Evolutionary conservation across 805 yeast species (phyloP), one percentile per base, ranked within the genome.

Genomic region (Zygosaccharomyces rouxii): DNA sequence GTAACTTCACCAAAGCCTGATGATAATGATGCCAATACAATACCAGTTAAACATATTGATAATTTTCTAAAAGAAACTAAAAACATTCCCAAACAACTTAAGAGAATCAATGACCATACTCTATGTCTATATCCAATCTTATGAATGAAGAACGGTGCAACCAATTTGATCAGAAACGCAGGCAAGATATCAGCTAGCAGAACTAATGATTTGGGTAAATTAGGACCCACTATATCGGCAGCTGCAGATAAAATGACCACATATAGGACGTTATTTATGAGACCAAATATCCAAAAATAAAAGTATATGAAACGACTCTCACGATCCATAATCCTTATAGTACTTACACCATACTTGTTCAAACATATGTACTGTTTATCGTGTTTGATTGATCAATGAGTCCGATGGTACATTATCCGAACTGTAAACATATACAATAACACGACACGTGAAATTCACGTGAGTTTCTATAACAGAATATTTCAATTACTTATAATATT

Each of bases 221-320:
- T 57, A 0, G 88, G 79, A 0, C 97, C 96, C 1, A 90, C 97
- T 11, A 92, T 71, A 62, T 92, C 99, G 28, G 88, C 79, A 2
- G 98, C 98, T 0, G 97, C 96, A 0, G 95, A 82, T 11, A 92
- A 71, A 35, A 92, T 90, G 13, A 92, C 92, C 28, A 92, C 97
- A 68, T 90, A 92, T 0, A 92, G 77, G 9, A 92, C 84, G 64
- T 92, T 92, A 68, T 92, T 92, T 31, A 89, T 71, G 9, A 92
- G 76, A 0, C 98, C 99, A 65, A 90, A 88, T 1, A 83, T 59
- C 81, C 92, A 84, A 64, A 90, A 90, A 10, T 86, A 73, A 0
- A 64, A 39, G 57, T 78, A 82, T 5, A 72, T 44, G 25, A 19
- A 47, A 16, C 47, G 39, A 14, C 31, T 42, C 3, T 23, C 26